These are phyloP conservation scores for Narthecium ossifragum DNA, from an alignment of 106 monocot genomes.

Conservation along the genomic window DNA sequence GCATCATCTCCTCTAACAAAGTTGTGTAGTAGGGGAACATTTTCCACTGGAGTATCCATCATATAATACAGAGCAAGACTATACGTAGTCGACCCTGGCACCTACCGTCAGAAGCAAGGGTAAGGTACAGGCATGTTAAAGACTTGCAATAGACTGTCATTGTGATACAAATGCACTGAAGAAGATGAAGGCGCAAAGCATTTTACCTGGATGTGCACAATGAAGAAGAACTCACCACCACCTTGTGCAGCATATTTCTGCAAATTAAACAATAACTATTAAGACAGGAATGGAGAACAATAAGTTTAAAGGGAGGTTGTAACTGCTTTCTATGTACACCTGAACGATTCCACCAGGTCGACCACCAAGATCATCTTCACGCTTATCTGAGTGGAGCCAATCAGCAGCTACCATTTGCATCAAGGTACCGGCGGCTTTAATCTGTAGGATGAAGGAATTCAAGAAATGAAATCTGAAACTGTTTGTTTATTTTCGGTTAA, in stretches of 20 bases:
- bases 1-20: slow-evolving; percentile 48
- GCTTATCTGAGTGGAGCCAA: slow-evolving; percentile 91
- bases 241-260: slow-evolving; percentile 52
- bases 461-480: background rate
- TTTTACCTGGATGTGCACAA: slow-evolving; percentile 43
- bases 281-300: background rate
- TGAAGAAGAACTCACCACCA: slow-evolving; percentile 43
- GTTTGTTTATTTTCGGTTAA: too few species aligned
- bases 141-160: too few species aligned
- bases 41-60: slow-evolving; percentile 38
- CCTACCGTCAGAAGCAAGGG: slow-evolving; percentile 23
- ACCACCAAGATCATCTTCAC: slow-evolving; percentile 90
- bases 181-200: too few species aligned
- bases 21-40: slow-evolving; percentile 29
- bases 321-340: slow-evolving; percentile 23
- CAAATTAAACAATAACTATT: background rate
- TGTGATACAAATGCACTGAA: too few species aligned
- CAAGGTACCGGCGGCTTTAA: slow-evolving; percentile 71
- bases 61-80: slow-evolving; percentile 43
- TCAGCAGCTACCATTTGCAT: slow-evolving; percentile 98
- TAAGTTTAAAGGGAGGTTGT: background rate
- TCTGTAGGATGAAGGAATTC: slow-evolving; percentile 29
- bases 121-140: too few species aligned
- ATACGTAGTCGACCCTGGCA: slow-evolving; percentile 48
- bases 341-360: slow-evolving; percentile 86